Evolutionary conservation across 2,329 filamentous ascomycete species (phyloP).

Genomic region (Fusarium temperatum): DNA sequence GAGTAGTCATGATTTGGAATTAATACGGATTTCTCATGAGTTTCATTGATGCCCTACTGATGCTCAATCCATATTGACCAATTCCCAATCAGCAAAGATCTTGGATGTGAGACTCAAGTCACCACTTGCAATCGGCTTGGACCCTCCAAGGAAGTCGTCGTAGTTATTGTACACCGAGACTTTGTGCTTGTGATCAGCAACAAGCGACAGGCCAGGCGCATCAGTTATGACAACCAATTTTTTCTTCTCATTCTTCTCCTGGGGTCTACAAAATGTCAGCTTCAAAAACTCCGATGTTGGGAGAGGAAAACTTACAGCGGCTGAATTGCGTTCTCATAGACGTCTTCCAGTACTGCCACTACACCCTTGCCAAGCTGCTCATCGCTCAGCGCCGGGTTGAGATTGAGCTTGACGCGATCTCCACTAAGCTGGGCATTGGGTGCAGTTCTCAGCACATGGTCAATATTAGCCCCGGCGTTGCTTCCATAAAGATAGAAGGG

Average conservation of each 20-base stretch:
- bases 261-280: neutral
- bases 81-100: neutral
- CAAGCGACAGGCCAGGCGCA: neutral
- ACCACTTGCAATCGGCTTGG: neutral
- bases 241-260: neutral
- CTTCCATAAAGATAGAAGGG: neutral
- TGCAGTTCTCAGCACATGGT: neutral
- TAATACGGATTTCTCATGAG: neutral
- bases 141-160: neutral
- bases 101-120: neutral
- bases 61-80: neutral
- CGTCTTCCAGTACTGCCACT: neutral
- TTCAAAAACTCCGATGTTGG: accelerated
- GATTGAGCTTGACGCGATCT: neutral
- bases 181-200: neutral
- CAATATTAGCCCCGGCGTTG: neutral
- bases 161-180: neutral
- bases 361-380: neutral
- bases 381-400: neutral
- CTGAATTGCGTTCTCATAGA: neutral
- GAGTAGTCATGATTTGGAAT: neutral
- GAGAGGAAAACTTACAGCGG: neutral
- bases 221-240: neutral
- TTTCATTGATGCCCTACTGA: accelerated
- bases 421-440: neutral